A percentile compares a stretch with the other conserved stretches of the same genome.
Conservation (phyloP, 306 rosid genomes). For the Sophora flavescens region DNA sequence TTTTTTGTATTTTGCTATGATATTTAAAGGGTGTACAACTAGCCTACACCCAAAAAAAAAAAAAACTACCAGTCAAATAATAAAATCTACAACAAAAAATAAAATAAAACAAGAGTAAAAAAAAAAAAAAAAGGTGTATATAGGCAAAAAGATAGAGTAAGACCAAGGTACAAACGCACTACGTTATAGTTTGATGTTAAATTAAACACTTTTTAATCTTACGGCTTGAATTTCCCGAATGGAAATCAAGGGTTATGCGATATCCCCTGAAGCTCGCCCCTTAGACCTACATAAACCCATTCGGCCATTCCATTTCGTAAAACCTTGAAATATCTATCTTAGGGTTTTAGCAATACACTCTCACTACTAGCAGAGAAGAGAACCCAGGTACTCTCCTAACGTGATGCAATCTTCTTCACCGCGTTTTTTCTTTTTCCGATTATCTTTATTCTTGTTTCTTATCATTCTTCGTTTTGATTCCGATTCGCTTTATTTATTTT, state of each 20-base stretch:
- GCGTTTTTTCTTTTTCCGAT: neutral
- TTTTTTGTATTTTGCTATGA: too few species aligned
- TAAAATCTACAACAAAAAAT: too few species aligned
- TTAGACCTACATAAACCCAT: slow-evolving; percentile 53
- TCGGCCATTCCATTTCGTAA: neutral
- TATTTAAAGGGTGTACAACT: too few species aligned
- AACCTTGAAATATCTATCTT: slow-evolving; percentile 29
- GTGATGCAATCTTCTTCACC: neutral
- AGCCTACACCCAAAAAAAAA: too few species aligned
- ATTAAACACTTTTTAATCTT: neutral
- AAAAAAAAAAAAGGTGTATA: too few species aligned
- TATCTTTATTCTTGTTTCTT: neutral
- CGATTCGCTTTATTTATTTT: neutral
- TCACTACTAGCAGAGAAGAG: neutral
- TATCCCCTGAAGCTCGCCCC: neutral
- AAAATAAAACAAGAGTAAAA: too few species aligned
- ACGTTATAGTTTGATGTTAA: too few species aligned
- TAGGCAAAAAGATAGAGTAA: too few species aligned
- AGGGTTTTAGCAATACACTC: slow-evolving; percentile 61
- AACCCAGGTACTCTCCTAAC: slow-evolving; percentile 47
- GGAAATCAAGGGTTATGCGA: slow-evolving; percentile 33
- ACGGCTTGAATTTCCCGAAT: neutral
- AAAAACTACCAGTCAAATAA: too few species aligned
- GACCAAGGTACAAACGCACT: too few species aligned
- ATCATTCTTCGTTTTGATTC: neutral